Base-by-base conservation (phyloP, 768 basidiomycete genomes). In the Amanita pallidorosea region DNA sequence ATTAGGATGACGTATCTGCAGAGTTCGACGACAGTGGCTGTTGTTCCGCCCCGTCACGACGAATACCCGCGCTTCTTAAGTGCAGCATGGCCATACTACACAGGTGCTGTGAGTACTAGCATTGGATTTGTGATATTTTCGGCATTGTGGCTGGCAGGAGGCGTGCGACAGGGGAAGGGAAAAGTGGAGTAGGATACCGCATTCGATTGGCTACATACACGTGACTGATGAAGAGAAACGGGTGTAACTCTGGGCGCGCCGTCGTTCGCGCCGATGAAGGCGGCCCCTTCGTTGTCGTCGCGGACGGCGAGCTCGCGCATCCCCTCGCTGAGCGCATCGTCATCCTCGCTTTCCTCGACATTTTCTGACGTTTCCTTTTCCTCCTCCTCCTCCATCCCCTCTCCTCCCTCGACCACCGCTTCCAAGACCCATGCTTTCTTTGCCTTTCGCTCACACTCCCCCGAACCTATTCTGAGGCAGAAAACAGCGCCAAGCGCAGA, bases 81-180 rank as follows among this genome's bases (percentile, higher is more conserved):
- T 42, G 92, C 92, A 2, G 96, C 96, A 6, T 92, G 87, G 88
- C 95, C 96, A 0, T 99, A 95, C 64, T 99, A 99, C 57, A 72
- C 75, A 0, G 89, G 93, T 33, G 90, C 94, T 6, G 80, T 94
- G 61, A 91, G 88, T 70, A 94, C 91, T 0, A 86, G 85, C 57
- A 64, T 81, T 2, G 90, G 79, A 0, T 96, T 96, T 68, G 69
- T 95, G 59, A 55, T 93, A 15, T 99, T 99, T 67, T 83, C 84
- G 9, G 79, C 81, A 0, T 61, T 95, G 18, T 99, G 93, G 90
- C 70, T 96, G 34, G 82, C 85, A 13, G 90, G 87, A 18, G 90
- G 91, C 45, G 77, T 77, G n/a, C 73, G 71, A 54, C 83, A 82
- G 58, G 70, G 70, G 56, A 83, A 77, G 64, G 65, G 61, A 7